Evolutionary conservation across 2,329 filamentous ascomycete genomes (phyloP).

Genomic region (Apiospora koreana): DNA sequence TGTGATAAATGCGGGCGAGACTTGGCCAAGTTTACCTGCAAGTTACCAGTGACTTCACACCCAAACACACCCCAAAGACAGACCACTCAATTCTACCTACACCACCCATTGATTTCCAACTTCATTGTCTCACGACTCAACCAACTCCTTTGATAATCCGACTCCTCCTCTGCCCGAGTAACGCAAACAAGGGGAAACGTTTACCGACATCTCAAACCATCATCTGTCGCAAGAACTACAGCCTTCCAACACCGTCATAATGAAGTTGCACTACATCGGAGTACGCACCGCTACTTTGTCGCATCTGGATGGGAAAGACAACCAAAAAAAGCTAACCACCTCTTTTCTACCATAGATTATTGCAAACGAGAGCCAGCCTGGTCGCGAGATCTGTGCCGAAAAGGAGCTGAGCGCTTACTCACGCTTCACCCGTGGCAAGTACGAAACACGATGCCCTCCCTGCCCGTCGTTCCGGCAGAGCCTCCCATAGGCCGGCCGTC

Average conservation of each 20-base stretch:
- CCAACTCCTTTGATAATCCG: not conserved
- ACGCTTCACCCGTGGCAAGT: slow-evolving; percentile 76
- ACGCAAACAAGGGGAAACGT: not conserved
- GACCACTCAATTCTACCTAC: not conserved
- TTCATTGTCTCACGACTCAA: slow-evolving; percentile 1
- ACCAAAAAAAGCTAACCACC: slow-evolving; percentile 16
- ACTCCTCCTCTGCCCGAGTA: not conserved
- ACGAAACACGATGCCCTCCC: slow-evolving; percentile 23
- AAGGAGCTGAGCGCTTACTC: slow-evolving; percentile 78
- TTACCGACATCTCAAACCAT: not conserved
- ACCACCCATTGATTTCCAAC: slow-evolving; percentile 6
- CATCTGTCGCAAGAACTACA: slow-evolving; percentile 15
- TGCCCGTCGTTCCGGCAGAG: not conserved
- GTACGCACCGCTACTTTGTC: slow-evolving; percentile 51
- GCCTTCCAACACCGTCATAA: slow-evolving; percentile 45
- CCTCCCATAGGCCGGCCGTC: not conserved
- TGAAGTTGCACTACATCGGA: slow-evolving; percentile 89
- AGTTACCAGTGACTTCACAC: not conserved
- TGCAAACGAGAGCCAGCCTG: slow-evolving; percentile 75
- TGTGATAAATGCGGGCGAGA: slow-evolving; percentile 9
- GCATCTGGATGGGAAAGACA: not conserved
- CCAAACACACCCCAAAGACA: too few relatives aligned
- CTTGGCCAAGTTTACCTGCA: not conserved
- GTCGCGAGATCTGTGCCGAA: slow-evolving; percentile 74
- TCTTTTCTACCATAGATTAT: slow-evolving; percentile 60